phyloP scores from a whole-genome alignment of 345 rosid species.

The Eucalyptus globulus region DNA sequence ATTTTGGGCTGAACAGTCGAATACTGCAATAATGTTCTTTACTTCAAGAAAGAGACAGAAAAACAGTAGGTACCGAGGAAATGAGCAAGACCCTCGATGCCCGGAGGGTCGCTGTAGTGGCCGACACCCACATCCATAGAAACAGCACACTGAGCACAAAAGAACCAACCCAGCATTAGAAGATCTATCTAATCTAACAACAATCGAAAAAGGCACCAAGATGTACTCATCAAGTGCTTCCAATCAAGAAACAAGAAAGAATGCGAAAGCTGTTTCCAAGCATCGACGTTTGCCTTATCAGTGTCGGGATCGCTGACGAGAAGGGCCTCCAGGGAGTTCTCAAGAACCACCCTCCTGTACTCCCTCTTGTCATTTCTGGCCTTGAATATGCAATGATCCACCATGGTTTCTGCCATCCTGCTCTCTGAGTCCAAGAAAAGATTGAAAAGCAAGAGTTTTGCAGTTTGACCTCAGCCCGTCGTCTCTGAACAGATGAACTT shows the following conservation, averaged over 20 bases:
- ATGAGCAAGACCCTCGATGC: slow-evolving; percentile 91
- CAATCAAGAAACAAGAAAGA: neutral
- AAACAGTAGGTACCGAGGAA: slow-evolving; percentile 47
- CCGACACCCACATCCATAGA: slow-evolving; percentile 85
- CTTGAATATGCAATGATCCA: slow-evolving; percentile 26
- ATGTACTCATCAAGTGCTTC: neutral
- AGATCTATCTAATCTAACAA: neutral
- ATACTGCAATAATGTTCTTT: neutral
- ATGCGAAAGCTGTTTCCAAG: neutral
- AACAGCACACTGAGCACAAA: slow-evolving; percentile 69
- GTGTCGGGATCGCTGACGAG: slow-evolving; percentile 86
- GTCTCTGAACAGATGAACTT: neutral
- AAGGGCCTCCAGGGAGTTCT: slow-evolving; percentile 63
- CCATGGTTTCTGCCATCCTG: neutral
- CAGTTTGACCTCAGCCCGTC: neutral
- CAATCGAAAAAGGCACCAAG: neutral
- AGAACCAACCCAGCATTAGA: neutral
- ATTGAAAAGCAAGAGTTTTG: neutral
- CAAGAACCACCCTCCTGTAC: slow-evolving; percentile 55
- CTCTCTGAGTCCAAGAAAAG: neutral
- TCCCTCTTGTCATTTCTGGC: slow-evolving; percentile 63
- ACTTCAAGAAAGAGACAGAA: neutral
- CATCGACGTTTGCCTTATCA: slow-evolving; percentile 39
- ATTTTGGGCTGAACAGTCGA: neutral
- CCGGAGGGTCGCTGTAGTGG: slow-evolving; percentile 65